phyloP scores from a whole-genome alignment of 768 basidiomycete species.

The Antrodiella citrinella region DNA sequence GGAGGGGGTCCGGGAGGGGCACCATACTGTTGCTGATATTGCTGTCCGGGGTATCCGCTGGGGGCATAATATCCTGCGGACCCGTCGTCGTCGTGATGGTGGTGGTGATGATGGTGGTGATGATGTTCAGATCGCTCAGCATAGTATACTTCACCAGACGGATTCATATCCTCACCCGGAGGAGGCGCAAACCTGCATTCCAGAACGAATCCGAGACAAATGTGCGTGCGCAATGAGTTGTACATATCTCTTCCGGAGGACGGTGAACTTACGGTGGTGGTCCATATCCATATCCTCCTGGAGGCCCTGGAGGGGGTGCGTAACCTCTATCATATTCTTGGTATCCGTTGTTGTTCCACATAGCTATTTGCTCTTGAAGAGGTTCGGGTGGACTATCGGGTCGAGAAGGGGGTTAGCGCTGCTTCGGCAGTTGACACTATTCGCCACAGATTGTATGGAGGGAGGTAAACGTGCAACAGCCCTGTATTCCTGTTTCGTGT shows the following conservation, averaged over 20 bases:
- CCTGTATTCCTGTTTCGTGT: too few species aligned
- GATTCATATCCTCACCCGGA: too few species aligned
- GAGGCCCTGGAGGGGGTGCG: neutral
- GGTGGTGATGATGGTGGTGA: too few species aligned
- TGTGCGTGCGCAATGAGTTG: slow-evolving; percentile 10
- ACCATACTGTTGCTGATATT: slow-evolving; percentile 2
- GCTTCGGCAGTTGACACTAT: too few species aligned
- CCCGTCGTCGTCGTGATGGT: too few species aligned
- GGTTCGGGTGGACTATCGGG: too few species aligned
- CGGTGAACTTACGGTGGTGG: neutral
- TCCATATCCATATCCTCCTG: neutral
- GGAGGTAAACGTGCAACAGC: too few species aligned
- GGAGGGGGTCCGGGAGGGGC: slow-evolving; percentile 8
- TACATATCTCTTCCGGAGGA: neutral
- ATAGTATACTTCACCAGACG: too few species aligned
- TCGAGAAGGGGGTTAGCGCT: too few species aligned
- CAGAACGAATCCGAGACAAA: slow-evolving; percentile 12
- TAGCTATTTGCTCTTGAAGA: too few species aligned
- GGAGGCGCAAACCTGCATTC: slow-evolving; percentile 11
- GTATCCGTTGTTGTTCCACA: slow-evolving; percentile 5
- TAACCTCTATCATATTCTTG: neutral
- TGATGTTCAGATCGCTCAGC: too few species aligned
- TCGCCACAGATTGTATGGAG: too few species aligned
- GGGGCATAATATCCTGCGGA: neutral
- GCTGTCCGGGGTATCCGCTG: neutral